Evolutionary conservation across 2,329 filamentous ascomycete genomes (phyloP), one percentile per base, ranked within the genome.

Genomic region (Hymenoscyphus occultus): DNA sequence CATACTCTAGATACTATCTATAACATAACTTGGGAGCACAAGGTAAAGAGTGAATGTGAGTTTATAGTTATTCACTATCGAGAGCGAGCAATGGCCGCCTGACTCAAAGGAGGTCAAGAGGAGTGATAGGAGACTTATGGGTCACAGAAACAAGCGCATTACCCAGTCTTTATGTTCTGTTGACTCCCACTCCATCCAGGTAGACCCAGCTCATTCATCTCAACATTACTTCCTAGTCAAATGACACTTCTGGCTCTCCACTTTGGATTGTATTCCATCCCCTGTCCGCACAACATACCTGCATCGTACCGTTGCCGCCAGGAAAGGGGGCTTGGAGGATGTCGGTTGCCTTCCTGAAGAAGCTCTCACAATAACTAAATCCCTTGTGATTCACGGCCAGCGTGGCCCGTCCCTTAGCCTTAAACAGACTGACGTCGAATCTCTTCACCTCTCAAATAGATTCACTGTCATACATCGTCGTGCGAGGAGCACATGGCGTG

Each of bases 81-180:
- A 42, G 58, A 39, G 57, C 45, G 40, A 39, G 16, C 6, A 39
- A 7, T 48, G 42, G 45, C 57, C 58, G 39, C 16, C 57, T 61
- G 60, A 60, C 48, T 35, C 51, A 14, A 16, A 58, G 31, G 39
- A 48, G 60, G 51, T 32, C 40, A 58, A 56, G 59, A 62, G 31
- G 22, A 31, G 35, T 35, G 35, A 35, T 7, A 14, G 14, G n/a
- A 16, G 16, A 56, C 31, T 39, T 16, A 19, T n/a, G 54, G 40
- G 40, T 39, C 28, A 60, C 57, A 28, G 22, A 51, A 63, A 39
- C 22, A 61, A 39, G 56, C 42, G 60, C 13, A 57, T 13, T 45
- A 32, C 56, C n/a, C 42, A 32, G 51, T 19, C 60, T 65, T 63
- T 65, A 65, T 65, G 58, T 58, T 56, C 48, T 56, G 59, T 63